Base-by-base conservation (phyloP, 2,329 filamentous ascomycete species). In the Parasarocladium wereldwijsianum region DNA sequence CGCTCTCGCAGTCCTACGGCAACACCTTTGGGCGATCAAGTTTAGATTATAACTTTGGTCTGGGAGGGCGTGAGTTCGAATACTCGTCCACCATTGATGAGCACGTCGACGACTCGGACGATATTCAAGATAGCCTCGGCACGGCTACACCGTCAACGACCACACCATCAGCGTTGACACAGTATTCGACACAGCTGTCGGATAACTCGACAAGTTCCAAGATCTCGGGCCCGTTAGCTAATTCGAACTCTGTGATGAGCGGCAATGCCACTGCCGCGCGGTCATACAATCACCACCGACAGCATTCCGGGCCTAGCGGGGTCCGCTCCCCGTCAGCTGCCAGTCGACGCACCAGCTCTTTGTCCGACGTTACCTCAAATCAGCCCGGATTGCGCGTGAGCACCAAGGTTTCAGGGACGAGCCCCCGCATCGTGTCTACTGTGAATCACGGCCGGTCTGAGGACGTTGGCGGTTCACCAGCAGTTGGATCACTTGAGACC, bases 51-150 rank as follows among this genome's bases (percentile, higher is more conserved):
- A 38, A 63, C 30, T 61, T 50, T 36, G 39, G 36, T 30, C 44
- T 41, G 17, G 37, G 39, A 16, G 44, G 47, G 26, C 60, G 66
- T 40, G 68, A 72, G 32, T 65, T 30, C 5, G 28, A 30, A 6
- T 8, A 62, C 43, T 70, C 64, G 8, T 64, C 63, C 24, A 68
- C 58, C 27, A 71, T 68, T 34, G 67, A 57, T 23, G 66, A 70
- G 41, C 56, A 62, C 45, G 59, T 65, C 31, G 56, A 63, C 43
- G 54, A 60, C 37, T 42, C 49, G 32, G 47, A 49, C 27, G 28
- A 41, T n/a, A 12, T 35, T 17, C 35, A 34, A 10, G 40, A 33
- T 31, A 39, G 37, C 23, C 28, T 13, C 33, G 37, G 27, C 16
- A 35, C 35, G 13, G 32, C 29, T 17, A 29, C 27, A 15, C 27